A percentile compares a stretch with the other conserved stretches of the same genome.
Conservation (phyloP, 2,329 filamentous ascomycete genomes). For the Aquanectria penicillioides region DNA sequence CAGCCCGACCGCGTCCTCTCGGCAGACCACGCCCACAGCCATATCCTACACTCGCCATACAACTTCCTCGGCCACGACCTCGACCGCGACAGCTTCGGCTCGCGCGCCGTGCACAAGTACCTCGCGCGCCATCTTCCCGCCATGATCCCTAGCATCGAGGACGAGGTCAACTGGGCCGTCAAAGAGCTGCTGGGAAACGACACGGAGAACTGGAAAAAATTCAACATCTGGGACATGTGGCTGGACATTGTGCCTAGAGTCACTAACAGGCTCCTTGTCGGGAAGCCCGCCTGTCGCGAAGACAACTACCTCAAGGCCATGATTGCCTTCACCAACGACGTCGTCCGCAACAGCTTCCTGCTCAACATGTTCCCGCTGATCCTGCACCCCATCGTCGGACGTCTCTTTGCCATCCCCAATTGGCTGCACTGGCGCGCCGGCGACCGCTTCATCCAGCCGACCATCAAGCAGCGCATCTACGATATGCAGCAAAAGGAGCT, state of each 20-base stretch:
- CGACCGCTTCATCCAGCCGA: constrained; percentile 53
- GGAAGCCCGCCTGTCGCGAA: constrained; percentile 52
- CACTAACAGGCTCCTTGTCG: constrained; percentile 56
- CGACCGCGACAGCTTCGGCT: constrained; percentile 51
- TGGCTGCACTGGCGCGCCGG: constrained; percentile 58
- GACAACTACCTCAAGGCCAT: constrained; percentile 57
- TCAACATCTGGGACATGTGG: constrained; percentile 58
- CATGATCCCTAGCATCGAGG: constrained; percentile 53
- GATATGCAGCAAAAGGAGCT: constrained; percentile 55
- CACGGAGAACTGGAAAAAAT: constrained; percentile 47
- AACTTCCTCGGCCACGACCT: constrained; percentile 53
- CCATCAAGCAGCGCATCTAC: constrained; percentile 60
- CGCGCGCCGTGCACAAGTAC: constrained; percentile 55
- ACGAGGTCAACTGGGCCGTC: constrained; percentile 51
- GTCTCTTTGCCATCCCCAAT: constrained; percentile 55
- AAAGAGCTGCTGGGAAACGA: constrained; percentile 48
- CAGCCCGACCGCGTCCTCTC: constrained; percentile 57
- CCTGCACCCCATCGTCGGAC: constrained; percentile 61
- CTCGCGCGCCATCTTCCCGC: constrained; percentile 52
- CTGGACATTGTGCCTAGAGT: constrained; percentile 53
- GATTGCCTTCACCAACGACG: constrained; percentile 59
- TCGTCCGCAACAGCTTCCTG: constrained; percentile 56
- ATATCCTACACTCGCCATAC: constrained; percentile 50
- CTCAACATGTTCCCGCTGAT: constrained; percentile 58
- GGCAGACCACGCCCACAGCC: constrained; percentile 52